Evolutionary conservation across 2,329 filamentous ascomycete genomes (phyloP).

Genomic region (Sarocladiaceae sp.): DNA sequence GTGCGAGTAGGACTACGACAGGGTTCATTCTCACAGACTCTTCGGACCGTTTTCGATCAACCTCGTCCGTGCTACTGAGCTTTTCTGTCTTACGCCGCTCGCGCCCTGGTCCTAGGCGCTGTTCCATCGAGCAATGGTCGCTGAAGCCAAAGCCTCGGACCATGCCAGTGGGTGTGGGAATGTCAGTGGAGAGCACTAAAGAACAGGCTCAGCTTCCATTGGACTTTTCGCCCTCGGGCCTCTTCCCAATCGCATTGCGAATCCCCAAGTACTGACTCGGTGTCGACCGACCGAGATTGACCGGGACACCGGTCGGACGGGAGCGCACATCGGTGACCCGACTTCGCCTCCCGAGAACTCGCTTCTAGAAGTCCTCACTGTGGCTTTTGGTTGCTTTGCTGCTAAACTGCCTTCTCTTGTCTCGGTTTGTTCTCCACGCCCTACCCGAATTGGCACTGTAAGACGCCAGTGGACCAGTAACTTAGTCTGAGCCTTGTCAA

Average conservation of each 20-base stretch:
- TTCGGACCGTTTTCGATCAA: background rate
- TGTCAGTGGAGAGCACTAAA: slow-evolving; percentile 6
- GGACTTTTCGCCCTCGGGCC: background rate
- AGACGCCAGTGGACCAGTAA: too few species aligned
- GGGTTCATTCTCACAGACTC: background rate
- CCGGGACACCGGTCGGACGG: background rate
- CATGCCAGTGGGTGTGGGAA: background rate
- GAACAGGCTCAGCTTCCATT: background rate
- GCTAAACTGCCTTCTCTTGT: background rate
- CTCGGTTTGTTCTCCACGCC: background rate
- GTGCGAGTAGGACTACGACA: background rate
- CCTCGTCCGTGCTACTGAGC: background rate
- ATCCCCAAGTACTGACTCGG: background rate
- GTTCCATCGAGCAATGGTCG: too few species aligned
- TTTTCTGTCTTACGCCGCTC: background rate
- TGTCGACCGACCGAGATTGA: background rate
- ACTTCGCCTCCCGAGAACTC: background rate
- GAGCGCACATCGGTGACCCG: background rate
- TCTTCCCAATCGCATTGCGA: background rate
- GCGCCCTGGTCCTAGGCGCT: background rate
- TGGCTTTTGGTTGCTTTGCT: background rate
- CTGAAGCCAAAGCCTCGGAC: background rate
- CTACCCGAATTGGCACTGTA: background rate
- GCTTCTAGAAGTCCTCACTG: too few species aligned
- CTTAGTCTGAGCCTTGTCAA: too few species aligned